Percentiles rank a stretch among this genome's conserved stretches.
These are phyloP conservation scores for Candida yuanshanica DNA, from an alignment of 805 yeast species.

Conservation along the genomic window DNA sequence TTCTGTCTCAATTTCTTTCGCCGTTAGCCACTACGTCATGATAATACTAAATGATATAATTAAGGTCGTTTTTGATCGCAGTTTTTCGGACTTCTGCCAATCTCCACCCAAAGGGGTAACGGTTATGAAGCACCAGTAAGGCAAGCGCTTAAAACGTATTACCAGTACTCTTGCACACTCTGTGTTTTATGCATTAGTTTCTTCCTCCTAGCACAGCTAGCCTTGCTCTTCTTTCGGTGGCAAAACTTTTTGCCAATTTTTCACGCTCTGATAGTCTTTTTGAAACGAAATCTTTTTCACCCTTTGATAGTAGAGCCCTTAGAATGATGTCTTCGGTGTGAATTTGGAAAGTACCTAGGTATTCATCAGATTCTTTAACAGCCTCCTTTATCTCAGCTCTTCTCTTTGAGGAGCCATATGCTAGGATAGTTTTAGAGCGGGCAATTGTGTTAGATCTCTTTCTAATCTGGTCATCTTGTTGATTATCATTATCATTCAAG, in stretches of 20 bases:
- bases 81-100: not conserved
- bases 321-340: slow-evolving; percentile 64
- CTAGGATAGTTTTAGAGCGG: slow-evolving; percentile 62
- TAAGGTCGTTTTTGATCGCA: too few relatives aligned
- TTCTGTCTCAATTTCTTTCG: too few relatives aligned
- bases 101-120: not conserved
- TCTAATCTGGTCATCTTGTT: slow-evolving; percentile 11
- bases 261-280: slow-evolving; percentile 59
- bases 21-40: too few relatives aligned
- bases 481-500: slow-evolving; percentile 25
- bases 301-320: slow-evolving; percentile 63
- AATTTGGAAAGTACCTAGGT: slow-evolving; percentile 33
- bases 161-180: too few relatives aligned
- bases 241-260: slow-evolving; percentile 28
- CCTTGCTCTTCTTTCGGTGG: slow-evolving; percentile 26
- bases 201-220: slow-evolving; percentile 16
- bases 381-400: slow-evolving; percentile 43
- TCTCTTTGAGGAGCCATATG: slow-evolving; percentile 59
- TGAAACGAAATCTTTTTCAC: slow-evolving; percentile 53
- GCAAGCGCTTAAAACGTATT: too few relatives aligned
- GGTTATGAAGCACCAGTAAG: not conserved
- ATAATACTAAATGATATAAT: not conserved
- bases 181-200: not conserved
- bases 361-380: slow-evolving; percentile 32
- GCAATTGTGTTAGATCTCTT: slow-evolving; percentile 43